Evolutionary conservation across 768 basidiomycete species (phyloP).

Genomic region (Plicaturopsis crispa): DNA sequence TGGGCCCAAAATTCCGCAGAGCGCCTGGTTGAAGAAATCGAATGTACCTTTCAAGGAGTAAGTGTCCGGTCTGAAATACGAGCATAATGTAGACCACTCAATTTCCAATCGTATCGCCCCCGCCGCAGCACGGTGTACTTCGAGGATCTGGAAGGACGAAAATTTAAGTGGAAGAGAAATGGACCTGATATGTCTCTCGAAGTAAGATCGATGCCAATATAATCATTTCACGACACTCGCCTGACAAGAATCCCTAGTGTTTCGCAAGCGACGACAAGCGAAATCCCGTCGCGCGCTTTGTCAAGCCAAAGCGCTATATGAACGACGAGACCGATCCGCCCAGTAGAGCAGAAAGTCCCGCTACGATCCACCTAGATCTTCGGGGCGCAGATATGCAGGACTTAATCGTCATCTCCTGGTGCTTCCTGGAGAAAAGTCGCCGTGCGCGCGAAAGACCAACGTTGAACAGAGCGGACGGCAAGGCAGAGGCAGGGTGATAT

Average conservation of each 20-base stretch:
- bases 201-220: constrained; percentile 15
- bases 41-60: constrained; percentile 32
- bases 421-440: constrained; percentile 32
- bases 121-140: constrained; percentile 27
- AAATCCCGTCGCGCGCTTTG: constrained; percentile 28
- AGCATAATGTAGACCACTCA: too few species aligned
- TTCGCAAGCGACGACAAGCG: constrained; percentile 25
- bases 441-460: constrained; percentile 22
- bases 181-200: constrained; percentile 25
- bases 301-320: constrained; percentile 16
- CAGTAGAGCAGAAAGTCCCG: constrained; percentile 14
- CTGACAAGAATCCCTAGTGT: too few species aligned
- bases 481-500: too few species aligned
- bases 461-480: too few species aligned
- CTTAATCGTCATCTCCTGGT: constrained; percentile 30
- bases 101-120: too few species aligned
- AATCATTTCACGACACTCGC: too few species aligned
- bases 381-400: constrained; percentile 29
- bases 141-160: constrained; percentile 22
- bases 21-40: constrained; percentile 33
- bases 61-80: too few species aligned
- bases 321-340: constrained; percentile 15
- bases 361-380: constrained; percentile 22
- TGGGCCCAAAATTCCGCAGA: constrained; percentile 19
- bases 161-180: constrained; percentile 36